These are phyloP conservation scores for Kluyveromyces marxianus DNA, from an alignment of 1,139 yeast genomes.

Conservation along the genomic window DNA sequence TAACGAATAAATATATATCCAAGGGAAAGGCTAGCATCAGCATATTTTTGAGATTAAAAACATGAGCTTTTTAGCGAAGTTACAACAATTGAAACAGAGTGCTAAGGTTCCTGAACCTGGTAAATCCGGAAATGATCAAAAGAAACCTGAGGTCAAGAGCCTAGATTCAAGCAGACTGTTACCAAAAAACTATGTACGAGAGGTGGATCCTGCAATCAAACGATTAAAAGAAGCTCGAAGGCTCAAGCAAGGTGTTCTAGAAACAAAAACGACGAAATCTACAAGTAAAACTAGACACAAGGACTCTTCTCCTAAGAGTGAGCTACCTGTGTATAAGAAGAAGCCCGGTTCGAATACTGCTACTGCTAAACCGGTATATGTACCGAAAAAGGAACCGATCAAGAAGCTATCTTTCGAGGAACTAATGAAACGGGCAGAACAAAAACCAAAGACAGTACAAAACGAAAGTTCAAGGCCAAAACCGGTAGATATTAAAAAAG, in stretches of 20 bases:
- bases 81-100: conserved; percentile 17
- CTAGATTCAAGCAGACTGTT: conserved; percentile 10
- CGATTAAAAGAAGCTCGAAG: conserved; percentile 59
- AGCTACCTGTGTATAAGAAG: conserved; percentile 10
- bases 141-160: not conserved
- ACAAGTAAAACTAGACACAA: not conserved
- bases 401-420: conserved; percentile 58
- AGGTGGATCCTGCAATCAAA: conserved; percentile 40
- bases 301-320: conserved; percentile 11
- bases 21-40: not conserved
- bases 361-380: conserved; percentile 11
- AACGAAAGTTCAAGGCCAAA: not conserved
- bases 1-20: not conserved
- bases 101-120: not conserved
- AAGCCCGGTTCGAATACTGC: conserved; percentile 10
- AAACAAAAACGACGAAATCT: conserved; percentile 33
- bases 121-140: not conserved
- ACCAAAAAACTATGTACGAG: conserved; percentile 26
- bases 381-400: conserved; percentile 19
- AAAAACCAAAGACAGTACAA: conserved; percentile 31
- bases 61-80: conserved; percentile 23
- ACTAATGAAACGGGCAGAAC: conserved; percentile 64
- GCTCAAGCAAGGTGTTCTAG: conserved; percentile 33
- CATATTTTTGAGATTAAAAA: not conserved
- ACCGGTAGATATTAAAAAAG: not conserved